Evolutionary conservation across 441 rosid genomes (phyloP).

Genomic region (Theobroma grandiflorum): DNA sequence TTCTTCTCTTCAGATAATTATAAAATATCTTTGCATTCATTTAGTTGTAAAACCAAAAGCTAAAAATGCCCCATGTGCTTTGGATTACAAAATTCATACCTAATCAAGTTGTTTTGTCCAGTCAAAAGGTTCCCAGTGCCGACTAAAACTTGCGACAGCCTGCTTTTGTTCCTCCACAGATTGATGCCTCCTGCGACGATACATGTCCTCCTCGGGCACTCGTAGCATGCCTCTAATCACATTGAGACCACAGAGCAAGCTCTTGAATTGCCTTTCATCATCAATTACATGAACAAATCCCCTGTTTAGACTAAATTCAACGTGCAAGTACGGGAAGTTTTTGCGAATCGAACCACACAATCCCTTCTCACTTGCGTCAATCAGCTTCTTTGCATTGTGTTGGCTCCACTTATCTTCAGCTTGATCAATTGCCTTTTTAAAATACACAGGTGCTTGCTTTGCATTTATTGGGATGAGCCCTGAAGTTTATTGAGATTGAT

Average conservation of each 20-base stretch:
- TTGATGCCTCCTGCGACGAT: constrained; percentile 65
- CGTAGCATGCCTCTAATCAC: constrained; percentile 88
- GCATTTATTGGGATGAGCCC: too few relatives aligned
- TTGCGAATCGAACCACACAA: constrained; percentile 80
- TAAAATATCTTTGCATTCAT: too few relatives aligned
- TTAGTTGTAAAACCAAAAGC: too few relatives aligned
- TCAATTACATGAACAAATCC: constrained; percentile 94
- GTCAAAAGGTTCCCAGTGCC: constrained; percentile 80
- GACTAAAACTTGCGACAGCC: constrained; percentile 58
- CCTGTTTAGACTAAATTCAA: constrained; percentile 77
- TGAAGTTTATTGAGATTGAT: too few relatives aligned
- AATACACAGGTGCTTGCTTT: constrained; percentile 78
- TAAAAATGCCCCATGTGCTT: too few relatives aligned
- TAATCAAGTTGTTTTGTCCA: constrained; percentile 86
- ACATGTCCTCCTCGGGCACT: constrained; percentile 85
- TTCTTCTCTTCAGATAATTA: too few relatives aligned
- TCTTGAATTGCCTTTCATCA: constrained; percentile 76
- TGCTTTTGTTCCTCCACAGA: constrained; percentile 71
- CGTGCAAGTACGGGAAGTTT: constrained; percentile 93
- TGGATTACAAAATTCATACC: not conserved
- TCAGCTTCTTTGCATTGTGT: constrained; percentile 94
- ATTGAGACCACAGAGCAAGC: constrained; percentile 71
- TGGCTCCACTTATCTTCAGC: constrained; percentile 99
- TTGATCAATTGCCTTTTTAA: constrained; percentile 89
- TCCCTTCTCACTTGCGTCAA: constrained; percentile 82